A percentile compares a stretch with the other conserved stretches of the same genome.
These are phyloP conservation scores for Fonsecaea nubica DNA, from an alignment of 2,329 filamentous ascomycete species.

Conservation along the genomic window DNA sequence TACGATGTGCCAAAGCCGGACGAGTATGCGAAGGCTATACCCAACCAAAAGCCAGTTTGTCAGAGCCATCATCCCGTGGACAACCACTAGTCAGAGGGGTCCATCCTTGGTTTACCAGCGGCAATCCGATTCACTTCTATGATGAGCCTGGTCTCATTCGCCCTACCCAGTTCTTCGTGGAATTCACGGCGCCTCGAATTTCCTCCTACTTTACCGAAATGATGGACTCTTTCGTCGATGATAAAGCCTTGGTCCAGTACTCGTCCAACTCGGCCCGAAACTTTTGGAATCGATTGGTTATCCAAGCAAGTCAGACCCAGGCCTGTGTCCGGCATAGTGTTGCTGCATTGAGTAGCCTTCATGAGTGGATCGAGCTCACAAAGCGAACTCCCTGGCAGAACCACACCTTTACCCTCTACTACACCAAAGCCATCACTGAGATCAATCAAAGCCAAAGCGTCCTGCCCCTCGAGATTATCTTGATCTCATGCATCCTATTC, in stretches of 20 bases:
- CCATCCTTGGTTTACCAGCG: conserved; percentile 11
- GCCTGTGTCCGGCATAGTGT: conserved; percentile 27
- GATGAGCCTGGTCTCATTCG: conserved; percentile 29
- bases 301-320: conserved; percentile 28
- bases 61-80: conserved; percentile 9
- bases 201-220: conserved; percentile 31
- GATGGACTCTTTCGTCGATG: conserved; percentile 33
- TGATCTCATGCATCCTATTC: conserved; percentile 31
- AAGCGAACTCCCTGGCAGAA: conserved; percentile 33
- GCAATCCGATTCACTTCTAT: conserved; percentile 28
- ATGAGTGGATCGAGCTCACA: conserved; percentile 33
- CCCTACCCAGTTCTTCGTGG: conserved; percentile 29
- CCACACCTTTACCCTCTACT: conserved; percentile 28
- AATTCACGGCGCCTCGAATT: conserved; percentile 30
- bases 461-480: conserved; percentile 30
- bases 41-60: conserved; percentile 28
- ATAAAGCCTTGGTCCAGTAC: conserved; percentile 23
- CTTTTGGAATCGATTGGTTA: conserved; percentile 29
- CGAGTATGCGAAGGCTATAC: conserved; percentile 43
- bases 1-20: conserved; percentile 43
- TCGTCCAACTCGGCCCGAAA: conserved; percentile 22
- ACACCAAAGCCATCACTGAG: conserved; percentile 31
- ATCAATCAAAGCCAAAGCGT: conserved; percentile 29
- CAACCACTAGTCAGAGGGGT: conserved; percentile 5
- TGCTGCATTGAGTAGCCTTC: conserved; percentile 31